Evolutionary conservation across 148 eudicot species (phyloP).

Genomic region (Pouteria glomerata): DNA sequence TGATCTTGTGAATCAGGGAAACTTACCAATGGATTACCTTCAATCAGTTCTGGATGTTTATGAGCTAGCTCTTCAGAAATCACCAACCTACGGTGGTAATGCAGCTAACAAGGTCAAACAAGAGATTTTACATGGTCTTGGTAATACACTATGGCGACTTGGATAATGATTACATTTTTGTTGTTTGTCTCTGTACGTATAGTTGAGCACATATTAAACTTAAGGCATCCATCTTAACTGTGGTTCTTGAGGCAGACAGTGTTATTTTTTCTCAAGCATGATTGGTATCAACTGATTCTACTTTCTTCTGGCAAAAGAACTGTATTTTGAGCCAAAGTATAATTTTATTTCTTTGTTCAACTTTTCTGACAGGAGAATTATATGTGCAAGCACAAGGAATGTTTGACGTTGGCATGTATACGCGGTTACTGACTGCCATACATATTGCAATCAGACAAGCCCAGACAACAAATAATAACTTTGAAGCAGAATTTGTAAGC

Average conservation of each 20-base stretch:
- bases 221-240: not conserved
- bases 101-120: conserved; percentile 76
- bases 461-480: conserved; percentile 32
- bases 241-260: not conserved
- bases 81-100: conserved; percentile 35
- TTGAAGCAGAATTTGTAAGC: conserved; percentile 77
- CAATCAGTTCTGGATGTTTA: conserved; percentile 81
- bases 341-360: not conserved
- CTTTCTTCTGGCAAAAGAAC: not conserved
- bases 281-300: not conserved
- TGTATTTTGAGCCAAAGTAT: not conserved
- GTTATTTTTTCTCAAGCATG: not conserved
- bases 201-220: not conserved
- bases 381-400: conserved; percentile 73
- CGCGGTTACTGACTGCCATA: conserved; percentile 52
- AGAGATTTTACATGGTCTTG: conserved; percentile 87
- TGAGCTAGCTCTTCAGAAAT: conserved; percentile 59
- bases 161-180: not conserved
- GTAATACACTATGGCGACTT: conserved; percentile 33
- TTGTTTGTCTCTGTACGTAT: not conserved
- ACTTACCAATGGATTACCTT: conserved; percentile 74
- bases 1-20: conserved; percentile 55
- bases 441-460: conserved; percentile 55
- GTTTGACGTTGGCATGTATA: conserved; percentile 83
- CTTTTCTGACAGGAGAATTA: conserved; percentile 64